These are phyloP conservation scores for Metarhizium album DNA, from an alignment of 2,329 filamentous ascomycete genomes.

Conservation along the genomic window DNA sequence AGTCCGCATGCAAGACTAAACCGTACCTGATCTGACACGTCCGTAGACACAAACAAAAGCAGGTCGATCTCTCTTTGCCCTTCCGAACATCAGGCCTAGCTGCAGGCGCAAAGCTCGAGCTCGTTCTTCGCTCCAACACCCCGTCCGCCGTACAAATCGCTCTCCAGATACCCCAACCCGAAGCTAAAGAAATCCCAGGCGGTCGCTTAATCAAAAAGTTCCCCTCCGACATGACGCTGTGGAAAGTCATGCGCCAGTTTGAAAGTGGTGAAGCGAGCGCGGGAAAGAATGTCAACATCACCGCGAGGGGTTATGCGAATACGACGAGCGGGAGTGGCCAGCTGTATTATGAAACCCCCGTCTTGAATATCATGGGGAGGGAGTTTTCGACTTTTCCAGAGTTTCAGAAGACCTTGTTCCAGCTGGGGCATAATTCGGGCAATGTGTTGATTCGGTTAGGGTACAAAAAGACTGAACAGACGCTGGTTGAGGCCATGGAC, in stretches of 20 bases:
- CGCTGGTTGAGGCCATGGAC: conserved; percentile 74
- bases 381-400: conserved; percentile 68
- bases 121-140: conserved; percentile 77
- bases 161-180: conserved; percentile 69
- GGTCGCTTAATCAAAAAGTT: conserved; percentile 74
- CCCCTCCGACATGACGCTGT: conserved; percentile 76
- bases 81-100: conserved; percentile 74
- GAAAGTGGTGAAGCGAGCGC: conserved; percentile 62
- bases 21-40: neutral
- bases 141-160: conserved; percentile 79
- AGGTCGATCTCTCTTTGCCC: conserved; percentile 73
- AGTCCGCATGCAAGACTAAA: neutral
- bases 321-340: conserved; percentile 55
- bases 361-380: conserved; percentile 72
- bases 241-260: conserved; percentile 83
- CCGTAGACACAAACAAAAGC: conserved; percentile 69
- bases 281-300: conserved; percentile 63
- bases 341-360: conserved; percentile 79
- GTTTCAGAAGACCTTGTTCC: conserved; percentile 78
- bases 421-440: conserved; percentile 79
- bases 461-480: conserved; percentile 66
- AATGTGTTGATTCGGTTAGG: conserved; percentile 67
- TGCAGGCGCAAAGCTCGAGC: conserved; percentile 82
- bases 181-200: conserved; percentile 50
- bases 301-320: conserved; percentile 65